Percentiles rank a stretch among this genome's conserved stretches.
These are phyloP conservation scores for Ampelomyces quisqualis DNA, from an alignment of 2,329 filamentous ascomycete species.

Conservation along the genomic window DNA sequence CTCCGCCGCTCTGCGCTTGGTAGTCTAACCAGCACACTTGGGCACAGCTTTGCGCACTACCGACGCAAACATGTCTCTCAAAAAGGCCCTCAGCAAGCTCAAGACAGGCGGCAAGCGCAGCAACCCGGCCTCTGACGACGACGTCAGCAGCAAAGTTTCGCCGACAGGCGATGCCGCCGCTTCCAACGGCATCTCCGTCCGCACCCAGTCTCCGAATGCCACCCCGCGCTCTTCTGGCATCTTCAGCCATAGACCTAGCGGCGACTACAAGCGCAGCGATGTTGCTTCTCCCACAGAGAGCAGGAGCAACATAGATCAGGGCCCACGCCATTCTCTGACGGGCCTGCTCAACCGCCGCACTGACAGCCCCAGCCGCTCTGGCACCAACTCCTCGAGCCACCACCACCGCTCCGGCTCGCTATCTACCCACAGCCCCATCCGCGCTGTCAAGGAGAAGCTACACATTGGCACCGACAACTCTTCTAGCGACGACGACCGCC, in stretches of 20 bases:
- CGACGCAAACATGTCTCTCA: slow-evolving; percentile 43
- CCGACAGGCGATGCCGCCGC: slow-evolving; percentile 29
- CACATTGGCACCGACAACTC: slow-evolving; percentile 38
- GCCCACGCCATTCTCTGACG: slow-evolving; percentile 29
- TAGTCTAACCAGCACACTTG: slow-evolving; percentile 29
- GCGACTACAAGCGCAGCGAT: slow-evolving; percentile 38
- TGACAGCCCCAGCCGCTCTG: slow-evolving; percentile 37
- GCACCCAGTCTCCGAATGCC: slow-evolving; percentile 19
- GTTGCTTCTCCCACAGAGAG: slow-evolving; percentile 32
- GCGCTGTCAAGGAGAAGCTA: slow-evolving; percentile 45
- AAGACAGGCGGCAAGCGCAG: slow-evolving; percentile 41
- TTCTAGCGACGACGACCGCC: slow-evolving; percentile 38
- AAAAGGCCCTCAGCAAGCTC: slow-evolving; percentile 50
- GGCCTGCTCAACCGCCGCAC: slow-evolving; percentile 42
- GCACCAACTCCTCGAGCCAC: slow-evolving; percentile 16
- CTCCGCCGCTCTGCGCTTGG: slow-evolving; percentile 15
- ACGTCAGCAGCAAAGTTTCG: slow-evolving; percentile 35
- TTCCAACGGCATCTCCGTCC: slow-evolving; percentile 12
- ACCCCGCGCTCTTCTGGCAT: slow-evolving; percentile 34
- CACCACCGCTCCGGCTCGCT: slow-evolving; percentile 30
- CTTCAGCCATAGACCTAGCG: slow-evolving; percentile 34
- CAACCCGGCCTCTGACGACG: slow-evolving; percentile 39
- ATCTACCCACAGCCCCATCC: slow-evolving; percentile 42
- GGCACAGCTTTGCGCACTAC: slow-evolving; percentile 24
- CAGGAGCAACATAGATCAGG: slow-evolving; percentile 33